Conservation (phyloP, 129 eudicot genomes). For the Flaveria robusta region DNA sequence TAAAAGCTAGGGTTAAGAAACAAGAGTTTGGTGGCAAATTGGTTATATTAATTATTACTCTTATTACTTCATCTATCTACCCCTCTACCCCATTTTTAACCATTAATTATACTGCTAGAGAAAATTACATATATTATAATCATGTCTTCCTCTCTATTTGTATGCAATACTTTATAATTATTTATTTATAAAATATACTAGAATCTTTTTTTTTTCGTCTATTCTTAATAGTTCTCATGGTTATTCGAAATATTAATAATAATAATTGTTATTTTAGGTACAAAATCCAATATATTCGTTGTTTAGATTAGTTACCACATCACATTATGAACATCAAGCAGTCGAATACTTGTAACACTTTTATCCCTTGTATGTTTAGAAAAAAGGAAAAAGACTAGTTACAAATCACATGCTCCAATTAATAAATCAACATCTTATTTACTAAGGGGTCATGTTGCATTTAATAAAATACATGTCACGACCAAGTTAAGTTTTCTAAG, state of each 20-base stretch:
- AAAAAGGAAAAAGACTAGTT: neutral
- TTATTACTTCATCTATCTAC: conserved; percentile 37
- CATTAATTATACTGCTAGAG: neutral
- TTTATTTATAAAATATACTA: too few relatives aligned
- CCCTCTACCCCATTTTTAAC: conserved; percentile 10
- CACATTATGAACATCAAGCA: neutral
- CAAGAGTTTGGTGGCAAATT: conserved; percentile 38
- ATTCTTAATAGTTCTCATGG: too few relatives aligned
- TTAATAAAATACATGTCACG: neutral
- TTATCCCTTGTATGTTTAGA: neutral
- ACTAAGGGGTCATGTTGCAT: conserved; percentile 8
- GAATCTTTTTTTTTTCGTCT: too few relatives aligned
- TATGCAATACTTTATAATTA: too few relatives aligned
- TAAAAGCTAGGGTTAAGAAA: conserved; percentile 23
- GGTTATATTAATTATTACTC: conserved; percentile 28
- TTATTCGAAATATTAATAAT: too few relatives aligned
- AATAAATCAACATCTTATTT: neutral
- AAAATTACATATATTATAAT: neutral
- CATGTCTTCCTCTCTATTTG: too few relatives aligned
- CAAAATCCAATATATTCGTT: too few relatives aligned
- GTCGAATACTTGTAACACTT: neutral
- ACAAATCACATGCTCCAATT: conserved; percentile 30
- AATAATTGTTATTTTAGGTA: too few relatives aligned
- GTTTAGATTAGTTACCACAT: neutral
- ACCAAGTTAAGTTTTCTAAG: neutral